phyloP scores from a whole-genome alignment of 2,329 filamentous ascomycete genomes.

The Davidsoniella virescens region DNA sequence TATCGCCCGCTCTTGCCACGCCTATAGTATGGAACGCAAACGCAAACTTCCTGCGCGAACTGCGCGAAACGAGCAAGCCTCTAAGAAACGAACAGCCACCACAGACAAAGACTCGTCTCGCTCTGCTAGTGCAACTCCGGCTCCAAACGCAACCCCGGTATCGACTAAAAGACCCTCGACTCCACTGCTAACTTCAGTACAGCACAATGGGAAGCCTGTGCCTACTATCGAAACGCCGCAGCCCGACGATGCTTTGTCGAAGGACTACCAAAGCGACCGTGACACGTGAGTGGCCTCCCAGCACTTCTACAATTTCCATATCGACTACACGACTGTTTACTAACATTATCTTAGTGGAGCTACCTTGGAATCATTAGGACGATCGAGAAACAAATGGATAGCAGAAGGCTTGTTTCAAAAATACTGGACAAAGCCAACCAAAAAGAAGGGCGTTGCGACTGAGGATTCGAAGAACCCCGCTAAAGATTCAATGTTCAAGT shows the following conservation, averaged over 20 bases:
- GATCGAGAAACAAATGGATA: slow-evolving; percentile 60
- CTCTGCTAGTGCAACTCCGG: slow-evolving; percentile 25
- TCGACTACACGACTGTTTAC: not conserved
- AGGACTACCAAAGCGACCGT: slow-evolving; percentile 57
- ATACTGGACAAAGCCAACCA: slow-evolving; percentile 55
- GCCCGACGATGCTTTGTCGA: slow-evolving; percentile 40
- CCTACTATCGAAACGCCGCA: slow-evolving; percentile 56
- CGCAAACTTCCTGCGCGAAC: slow-evolving; percentile 48
- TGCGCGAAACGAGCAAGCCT: slow-evolving; percentile 40
- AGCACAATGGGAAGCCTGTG: slow-evolving; percentile 46
- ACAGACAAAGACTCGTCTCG: slow-evolving; percentile 28
- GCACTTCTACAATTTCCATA: not conserved
- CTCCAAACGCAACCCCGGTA: slow-evolving; percentile 26
- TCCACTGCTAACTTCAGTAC: slow-evolving; percentile 44
- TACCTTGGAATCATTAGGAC: slow-evolving; percentile 52
- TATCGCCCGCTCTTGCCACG: not conserved
- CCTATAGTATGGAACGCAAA: slow-evolving; percentile 41
- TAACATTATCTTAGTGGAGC: slow-evolving; percentile 41
- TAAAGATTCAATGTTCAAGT: slow-evolving; percentile 55
- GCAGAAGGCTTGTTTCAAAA: slow-evolving; percentile 57
- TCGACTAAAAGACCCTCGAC: slow-evolving; percentile 23
- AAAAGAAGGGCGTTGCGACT: slow-evolving; percentile 44
- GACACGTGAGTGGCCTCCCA: slow-evolving; percentile 39
- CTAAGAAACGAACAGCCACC: slow-evolving; percentile 43
- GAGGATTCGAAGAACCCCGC: slow-evolving; percentile 51